Percentiles rank a stretch among this genome's conserved stretches.
These are phyloP conservation scores for Venturia oleaginea DNA, from an alignment of 2,329 filamentous ascomycete genomes.

Conservation along the genomic window DNA sequence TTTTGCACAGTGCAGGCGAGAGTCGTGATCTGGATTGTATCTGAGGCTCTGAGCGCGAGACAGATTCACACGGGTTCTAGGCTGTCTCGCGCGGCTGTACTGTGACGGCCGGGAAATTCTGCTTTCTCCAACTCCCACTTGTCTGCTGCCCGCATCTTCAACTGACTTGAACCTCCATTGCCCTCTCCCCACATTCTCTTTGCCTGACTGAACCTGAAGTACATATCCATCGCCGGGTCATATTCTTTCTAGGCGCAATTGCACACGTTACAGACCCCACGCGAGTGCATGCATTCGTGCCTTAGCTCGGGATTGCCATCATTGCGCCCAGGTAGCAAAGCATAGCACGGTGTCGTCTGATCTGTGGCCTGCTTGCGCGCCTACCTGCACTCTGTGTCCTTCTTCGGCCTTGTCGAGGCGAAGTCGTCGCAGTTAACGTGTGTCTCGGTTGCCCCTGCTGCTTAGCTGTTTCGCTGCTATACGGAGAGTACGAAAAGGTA, in stretches of 20 bases:
- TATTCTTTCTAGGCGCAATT: not conserved
- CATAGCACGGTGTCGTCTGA: not conserved
- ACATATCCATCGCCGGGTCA: not conserved
- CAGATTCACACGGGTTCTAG: not conserved
- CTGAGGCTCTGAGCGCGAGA: not conserved
- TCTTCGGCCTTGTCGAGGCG: not conserved
- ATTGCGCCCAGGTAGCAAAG: not conserved
- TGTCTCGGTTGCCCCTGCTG: not conserved
- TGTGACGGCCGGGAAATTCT: not conserved
- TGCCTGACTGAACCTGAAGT: not conserved
- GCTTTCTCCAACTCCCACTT: not conserved
- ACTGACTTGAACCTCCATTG: not conserved
- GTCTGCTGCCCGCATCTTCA: not conserved
- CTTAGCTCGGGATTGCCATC: constrained; percentile 1
- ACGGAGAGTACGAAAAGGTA: not conserved
- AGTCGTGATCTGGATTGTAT: not conserved
- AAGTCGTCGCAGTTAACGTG: not conserved
- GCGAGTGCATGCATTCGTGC: constrained; percentile 5
- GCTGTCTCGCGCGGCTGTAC: not conserved
- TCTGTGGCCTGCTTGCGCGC: not conserved
- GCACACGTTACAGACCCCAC: not conserved
- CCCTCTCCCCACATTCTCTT: not conserved
- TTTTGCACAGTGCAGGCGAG: not conserved
- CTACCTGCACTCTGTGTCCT: not conserved
- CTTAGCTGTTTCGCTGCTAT: too few species aligned